These are phyloP conservation scores for Aphanocladium album DNA, from an alignment of 2,329 filamentous ascomycete species.

Conservation along the genomic window DNA sequence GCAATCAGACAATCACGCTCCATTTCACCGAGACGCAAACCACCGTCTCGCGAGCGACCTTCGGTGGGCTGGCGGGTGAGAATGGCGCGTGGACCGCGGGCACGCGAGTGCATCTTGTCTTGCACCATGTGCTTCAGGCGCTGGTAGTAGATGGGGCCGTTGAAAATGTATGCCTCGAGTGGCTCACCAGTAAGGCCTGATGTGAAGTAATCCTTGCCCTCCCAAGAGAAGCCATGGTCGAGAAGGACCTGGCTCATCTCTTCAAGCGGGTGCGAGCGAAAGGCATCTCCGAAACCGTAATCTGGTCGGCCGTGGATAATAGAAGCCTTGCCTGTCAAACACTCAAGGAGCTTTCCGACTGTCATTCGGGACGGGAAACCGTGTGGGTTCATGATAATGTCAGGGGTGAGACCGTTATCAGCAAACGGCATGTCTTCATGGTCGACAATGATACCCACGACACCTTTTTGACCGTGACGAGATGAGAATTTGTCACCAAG, in stretches of 20 bases:
- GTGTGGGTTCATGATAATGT: slow-evolving; percentile 99
- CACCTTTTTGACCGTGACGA: slow-evolving; percentile 96
- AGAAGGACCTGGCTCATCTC: slow-evolving; percentile 85
- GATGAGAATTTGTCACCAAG: slow-evolving; percentile 98
- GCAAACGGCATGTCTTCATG: slow-evolving; percentile 97
- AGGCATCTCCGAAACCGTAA: slow-evolving; percentile 74
- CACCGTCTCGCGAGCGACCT: slow-evolving; percentile 87
- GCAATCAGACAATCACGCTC: slow-evolving; percentile 97
- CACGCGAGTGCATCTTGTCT: slow-evolving; percentile 97
- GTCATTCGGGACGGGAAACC: slow-evolving; percentile 99
- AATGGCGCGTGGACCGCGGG: slow-evolving; percentile 83
- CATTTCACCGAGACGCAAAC: slow-evolving; percentile 94
- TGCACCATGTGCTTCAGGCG: slow-evolving; percentile 99
- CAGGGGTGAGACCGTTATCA: slow-evolving; percentile 83
- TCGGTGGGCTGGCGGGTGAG: slow-evolving; percentile 94
- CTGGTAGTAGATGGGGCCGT: slow-evolving; percentile 98
- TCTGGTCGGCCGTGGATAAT: slow-evolving; percentile 79
- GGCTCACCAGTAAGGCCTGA: slow-evolving; percentile 92
- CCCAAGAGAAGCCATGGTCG: slow-evolving; percentile 87
- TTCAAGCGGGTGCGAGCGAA: slow-evolving; percentile 80
- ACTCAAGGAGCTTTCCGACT: slow-evolving; percentile 94
- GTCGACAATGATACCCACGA: slow-evolving; percentile 92
- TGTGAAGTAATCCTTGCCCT: slow-evolving; percentile 95
- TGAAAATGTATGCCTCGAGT: slow-evolving; percentile 94
- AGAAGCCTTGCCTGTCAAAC: slow-evolving; percentile 89